Conservation (phyloP, 2,329 filamentous ascomycete species). For the Sporothrix inflata region DNA sequence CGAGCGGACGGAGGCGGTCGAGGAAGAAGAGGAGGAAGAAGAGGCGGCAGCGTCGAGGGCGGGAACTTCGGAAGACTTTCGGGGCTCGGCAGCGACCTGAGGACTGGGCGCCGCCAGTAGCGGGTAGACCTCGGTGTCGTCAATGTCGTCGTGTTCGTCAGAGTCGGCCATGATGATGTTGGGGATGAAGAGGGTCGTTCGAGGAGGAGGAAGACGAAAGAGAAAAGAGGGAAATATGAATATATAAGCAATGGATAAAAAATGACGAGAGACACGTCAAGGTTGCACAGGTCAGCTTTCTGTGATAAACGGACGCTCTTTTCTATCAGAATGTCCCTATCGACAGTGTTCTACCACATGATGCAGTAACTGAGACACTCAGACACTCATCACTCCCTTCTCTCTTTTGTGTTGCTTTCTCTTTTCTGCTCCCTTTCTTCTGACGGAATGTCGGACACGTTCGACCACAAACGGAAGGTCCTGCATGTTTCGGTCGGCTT, state of each 20-base stretch:
- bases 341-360: neutral
- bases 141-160: neutral
- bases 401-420: neutral
- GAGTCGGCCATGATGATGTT: neutral
- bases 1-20: neutral
- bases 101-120: constrained; percentile 15
- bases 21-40: neutral
- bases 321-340: neutral
- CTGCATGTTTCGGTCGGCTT: neutral
- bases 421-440: neutral
- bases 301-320: too few relatives aligned
- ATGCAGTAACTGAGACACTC: neutral
- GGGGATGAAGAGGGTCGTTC: neutral
- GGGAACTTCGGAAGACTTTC: neutral
- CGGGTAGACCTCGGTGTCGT: constrained; percentile 19
- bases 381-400: neutral
- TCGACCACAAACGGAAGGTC: neutral
- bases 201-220: neutral
- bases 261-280: neutral
- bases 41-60: neutral
- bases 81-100: neutral
- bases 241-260: neutral
- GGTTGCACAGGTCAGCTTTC: neutral
- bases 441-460: neutral
- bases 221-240: too few relatives aligned